phyloP scores from a whole-genome alignment of 345 rosid genomes.

The Eucalyptus albens region DNA sequence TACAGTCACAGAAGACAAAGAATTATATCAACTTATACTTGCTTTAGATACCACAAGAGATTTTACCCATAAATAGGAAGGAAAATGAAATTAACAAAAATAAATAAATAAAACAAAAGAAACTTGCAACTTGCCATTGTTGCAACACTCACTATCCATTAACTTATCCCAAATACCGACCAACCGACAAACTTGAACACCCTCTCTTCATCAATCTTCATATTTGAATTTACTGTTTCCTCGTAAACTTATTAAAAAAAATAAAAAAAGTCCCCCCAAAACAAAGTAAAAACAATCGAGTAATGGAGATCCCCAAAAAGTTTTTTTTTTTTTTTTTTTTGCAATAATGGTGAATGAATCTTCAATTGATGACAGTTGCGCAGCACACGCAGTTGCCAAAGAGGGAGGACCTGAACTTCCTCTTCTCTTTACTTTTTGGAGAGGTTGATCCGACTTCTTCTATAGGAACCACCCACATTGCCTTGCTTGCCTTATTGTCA shows the following conservation, averaged over 20 bases:
- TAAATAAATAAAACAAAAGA: not conserved
- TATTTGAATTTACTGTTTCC: not conserved
- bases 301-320: not conserved
- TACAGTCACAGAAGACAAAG: not conserved
- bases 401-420: constrained; percentile 39
- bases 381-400: constrained; percentile 70
- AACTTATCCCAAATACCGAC: not conserved
- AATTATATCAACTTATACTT: not conserved
- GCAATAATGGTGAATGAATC: not conserved
- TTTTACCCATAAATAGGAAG: not conserved
- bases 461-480: constrained; percentile 2
- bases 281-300: not conserved
- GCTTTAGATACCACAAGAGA: not conserved
- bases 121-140: not conserved
- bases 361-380: constrained; percentile 29
- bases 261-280: not conserved
- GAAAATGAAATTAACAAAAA: not conserved
- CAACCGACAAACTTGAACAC: not conserved
- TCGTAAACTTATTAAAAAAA: not conserved
- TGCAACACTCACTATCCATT: not conserved
- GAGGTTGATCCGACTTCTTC: not conserved
- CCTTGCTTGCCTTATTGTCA: not conserved
- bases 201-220: not conserved
- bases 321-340: not conserved
- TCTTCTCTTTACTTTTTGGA: constrained; percentile 30